These are phyloP conservation scores for Edaphochlamys debaryana DNA, from an alignment of 139 green algal genomes.

Conservation along the genomic window DNA sequence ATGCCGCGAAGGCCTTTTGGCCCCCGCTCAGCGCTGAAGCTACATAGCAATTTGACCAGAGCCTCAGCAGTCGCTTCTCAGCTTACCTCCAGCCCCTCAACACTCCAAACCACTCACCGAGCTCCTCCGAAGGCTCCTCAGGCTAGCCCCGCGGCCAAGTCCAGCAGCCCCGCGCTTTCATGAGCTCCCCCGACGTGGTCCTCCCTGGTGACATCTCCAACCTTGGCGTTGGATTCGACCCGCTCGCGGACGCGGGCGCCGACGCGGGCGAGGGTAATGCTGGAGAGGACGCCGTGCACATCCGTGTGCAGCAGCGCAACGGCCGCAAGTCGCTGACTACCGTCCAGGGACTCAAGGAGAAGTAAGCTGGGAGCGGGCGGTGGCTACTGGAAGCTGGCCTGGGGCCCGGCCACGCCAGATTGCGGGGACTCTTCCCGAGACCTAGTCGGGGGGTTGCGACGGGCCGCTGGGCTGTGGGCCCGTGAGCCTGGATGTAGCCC, in stretches of 20 bases:
- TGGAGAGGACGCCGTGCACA: conserved; percentile 78
- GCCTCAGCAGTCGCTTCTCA: background rate
- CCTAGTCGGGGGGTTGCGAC: background rate
- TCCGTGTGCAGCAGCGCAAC: conserved; percentile 98
- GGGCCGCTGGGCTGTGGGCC: too few relatives aligned
- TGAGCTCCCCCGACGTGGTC: conserved; percentile 39
- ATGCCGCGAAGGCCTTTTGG: too few relatives aligned
- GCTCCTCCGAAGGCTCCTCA: background rate
- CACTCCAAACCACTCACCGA: background rate
- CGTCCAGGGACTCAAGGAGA: conserved; percentile 91
- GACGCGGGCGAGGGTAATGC: conserved; percentile 38
- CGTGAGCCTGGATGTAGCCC: too few relatives aligned
- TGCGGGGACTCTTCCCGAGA: background rate
- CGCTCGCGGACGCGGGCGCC: conserved; percentile 50
- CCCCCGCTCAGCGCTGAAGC: too few relatives aligned
- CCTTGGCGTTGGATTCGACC: conserved; percentile 42
- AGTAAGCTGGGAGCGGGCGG: conserved; percentile 88
- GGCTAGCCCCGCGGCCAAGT: conserved; percentile 6
- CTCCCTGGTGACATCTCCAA: conserved; percentile 50
- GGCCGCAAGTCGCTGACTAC: conserved; percentile 98
- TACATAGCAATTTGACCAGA: too few relatives aligned
- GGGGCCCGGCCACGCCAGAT: too few relatives aligned
- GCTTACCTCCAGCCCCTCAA: background rate
- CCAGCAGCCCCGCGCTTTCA: conserved; percentile 16
- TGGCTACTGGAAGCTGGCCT: too few relatives aligned